Evolutionary conservation across 345 rosid species (phyloP).

Genomic region (Acer negundo): DNA sequence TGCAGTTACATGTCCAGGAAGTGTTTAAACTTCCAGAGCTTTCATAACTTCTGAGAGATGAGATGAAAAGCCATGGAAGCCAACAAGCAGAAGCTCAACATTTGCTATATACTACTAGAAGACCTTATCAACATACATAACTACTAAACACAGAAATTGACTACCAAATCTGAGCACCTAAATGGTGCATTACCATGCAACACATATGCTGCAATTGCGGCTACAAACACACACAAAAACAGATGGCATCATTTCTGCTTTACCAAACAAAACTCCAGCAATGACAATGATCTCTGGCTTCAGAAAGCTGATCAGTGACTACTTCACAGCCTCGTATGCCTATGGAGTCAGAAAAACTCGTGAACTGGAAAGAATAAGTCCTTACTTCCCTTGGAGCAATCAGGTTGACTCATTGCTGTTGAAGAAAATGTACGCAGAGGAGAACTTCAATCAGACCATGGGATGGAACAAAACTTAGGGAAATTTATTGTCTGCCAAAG

Average conservation of each 20-base stretch:
- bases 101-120: background rate
- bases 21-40: background rate
- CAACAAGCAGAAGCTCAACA: background rate
- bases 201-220: background rate
- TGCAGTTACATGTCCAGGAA: background rate
- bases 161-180: background rate
- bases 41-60: background rate
- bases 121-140: background rate
- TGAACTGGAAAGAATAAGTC: background rate
- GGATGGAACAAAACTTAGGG: slow-evolving; percentile 18
- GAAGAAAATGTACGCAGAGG: slow-evolving; percentile 16
- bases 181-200: background rate
- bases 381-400: slow-evolving; percentile 4
- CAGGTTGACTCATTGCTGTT: slow-evolving; percentile 12
- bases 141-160: background rate
- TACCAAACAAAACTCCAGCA: background rate
- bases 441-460: slow-evolving; percentile 1
- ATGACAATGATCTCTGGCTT: background rate
- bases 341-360: background rate
- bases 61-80: slow-evolving; percentile 1
- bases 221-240: slow-evolving; percentile 9
- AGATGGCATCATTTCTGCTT: background rate
- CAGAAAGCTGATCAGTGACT: slow-evolving; percentile 3
- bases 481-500: background rate
- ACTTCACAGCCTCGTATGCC: background rate